Base-by-base conservation (phyloP, 129 eudicot species). In the Ambrosia trifida region DNA sequence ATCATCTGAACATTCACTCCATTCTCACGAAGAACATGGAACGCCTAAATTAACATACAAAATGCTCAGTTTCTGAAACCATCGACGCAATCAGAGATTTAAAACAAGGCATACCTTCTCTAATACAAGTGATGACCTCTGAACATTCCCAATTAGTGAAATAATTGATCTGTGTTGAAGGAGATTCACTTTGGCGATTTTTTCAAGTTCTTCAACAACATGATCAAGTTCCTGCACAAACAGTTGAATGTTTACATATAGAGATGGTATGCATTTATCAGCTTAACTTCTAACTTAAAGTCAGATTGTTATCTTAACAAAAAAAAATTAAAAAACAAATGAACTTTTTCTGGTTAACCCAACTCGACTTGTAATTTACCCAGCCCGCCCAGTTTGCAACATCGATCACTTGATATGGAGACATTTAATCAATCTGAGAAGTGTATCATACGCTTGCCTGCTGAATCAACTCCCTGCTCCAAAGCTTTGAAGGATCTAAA, bases 61-160 rank as follows among this genome's bases (percentile, higher is more conserved):
- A 54, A 54, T 24, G 12, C 19, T 20, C 33, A 74, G n/a, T 30
- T 14, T 14, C 10, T 53, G 33, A 35, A 52, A n/a, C 49, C 51
- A 18, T 10, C 58, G 14, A 51, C 10, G 3, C 58, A 16, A 51
- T 13, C 4, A 50, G 7, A 11, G 13, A 59, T 12, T 50, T 3
- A 3, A 57, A 8, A 45, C 2, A 44, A 28, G 35, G 24, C n/a
- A 18, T 74, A 94, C 99, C 97, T 95, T 88, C 68, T 95, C 97
- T 58, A 95, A 75, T 78, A 95, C 88, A 66, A 87, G 82, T 10
- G 99, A 95, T 13, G 99, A 95, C 83, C 95, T 85, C 76, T 90
- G 96, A 63, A 95, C 99, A 71, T 95, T 95, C 49, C 99, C 99
- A 31, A 95, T 95, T 68, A 95, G 95, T 56, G 99, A 95, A 78